phyloP scores from a whole-genome alignment of 2,329 filamentous ascomycete genomes.

The Pyrenophora tritici-repentis region DNA sequence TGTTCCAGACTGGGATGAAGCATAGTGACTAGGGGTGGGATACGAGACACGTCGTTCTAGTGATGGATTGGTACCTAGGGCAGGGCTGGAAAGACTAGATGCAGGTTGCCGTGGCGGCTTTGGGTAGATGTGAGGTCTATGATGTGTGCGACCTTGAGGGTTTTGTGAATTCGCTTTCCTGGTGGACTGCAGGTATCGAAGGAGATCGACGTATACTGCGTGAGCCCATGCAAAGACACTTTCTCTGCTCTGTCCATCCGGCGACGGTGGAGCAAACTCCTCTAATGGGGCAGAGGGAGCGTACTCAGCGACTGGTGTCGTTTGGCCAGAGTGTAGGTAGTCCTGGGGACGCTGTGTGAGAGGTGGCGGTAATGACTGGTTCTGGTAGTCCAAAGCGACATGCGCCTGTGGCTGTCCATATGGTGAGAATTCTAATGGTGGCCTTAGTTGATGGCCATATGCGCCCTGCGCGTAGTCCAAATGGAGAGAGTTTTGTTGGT shows the following conservation, averaged over 20 bases:
- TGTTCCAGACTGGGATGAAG: constrained; percentile 25
- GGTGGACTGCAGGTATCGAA: constrained; percentile 55
- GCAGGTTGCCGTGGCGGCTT: constrained; percentile 64
- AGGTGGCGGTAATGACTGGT: constrained; percentile 23
- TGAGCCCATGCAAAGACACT: constrained; percentile 54
- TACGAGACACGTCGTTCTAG: constrained; percentile 42
- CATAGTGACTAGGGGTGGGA: constrained; percentile 31
- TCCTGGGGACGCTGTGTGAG: constrained; percentile 33
- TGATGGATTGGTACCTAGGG: constrained; percentile 33
- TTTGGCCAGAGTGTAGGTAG: constrained; percentile 38
- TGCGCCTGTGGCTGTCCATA: constrained; percentile 35
- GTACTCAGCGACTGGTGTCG: constrained; percentile 33
- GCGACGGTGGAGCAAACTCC: constrained; percentile 50
- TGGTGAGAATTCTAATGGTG: constrained; percentile 30
- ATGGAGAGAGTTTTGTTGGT: constrained; percentile 35
- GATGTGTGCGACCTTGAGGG: constrained; percentile 49
- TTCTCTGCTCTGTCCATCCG: constrained; percentile 51
- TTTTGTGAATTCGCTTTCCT: constrained; percentile 49
- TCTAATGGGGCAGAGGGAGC: constrained; percentile 25
- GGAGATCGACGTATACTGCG: constrained; percentile 55
- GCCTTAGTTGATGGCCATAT: constrained; percentile 30
- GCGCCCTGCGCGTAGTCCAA: constrained; percentile 30
- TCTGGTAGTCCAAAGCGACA: constrained; percentile 36
- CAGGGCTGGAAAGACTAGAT: constrained; percentile 53
- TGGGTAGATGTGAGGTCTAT: constrained; percentile 64